These are phyloP conservation scores for Suhomyces atakaporum DNA, from an alignment of 1,139 yeast species.

Conservation along the genomic window DNA sequence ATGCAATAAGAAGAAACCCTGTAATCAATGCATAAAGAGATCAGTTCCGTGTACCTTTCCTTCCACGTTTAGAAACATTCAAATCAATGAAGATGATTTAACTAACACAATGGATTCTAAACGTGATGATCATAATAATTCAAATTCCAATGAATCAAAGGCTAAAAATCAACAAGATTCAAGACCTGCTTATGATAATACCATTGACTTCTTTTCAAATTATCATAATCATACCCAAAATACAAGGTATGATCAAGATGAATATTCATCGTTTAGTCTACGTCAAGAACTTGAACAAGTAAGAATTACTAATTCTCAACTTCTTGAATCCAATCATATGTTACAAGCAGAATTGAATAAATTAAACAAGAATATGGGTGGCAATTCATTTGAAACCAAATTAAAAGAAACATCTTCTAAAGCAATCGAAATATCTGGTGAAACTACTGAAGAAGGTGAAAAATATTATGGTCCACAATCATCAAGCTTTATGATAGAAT, in stretches of 20 bases:
- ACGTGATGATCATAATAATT: not conserved
- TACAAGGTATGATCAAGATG: too few relatives aligned
- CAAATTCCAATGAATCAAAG: not conserved
- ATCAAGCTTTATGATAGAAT: constrained; percentile 47
- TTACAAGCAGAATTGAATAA: constrained; percentile 17
- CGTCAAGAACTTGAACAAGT: constrained; percentile 12
- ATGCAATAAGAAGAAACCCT: constrained; percentile 43
- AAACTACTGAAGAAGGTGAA: constrained; percentile 28
- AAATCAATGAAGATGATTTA: constrained; percentile 30
- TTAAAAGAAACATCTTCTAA: constrained; percentile 1
- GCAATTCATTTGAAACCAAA: not conserved
- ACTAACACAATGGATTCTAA: constrained; percentile 5
- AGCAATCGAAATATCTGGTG: constrained; percentile 16
- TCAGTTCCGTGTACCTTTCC: constrained; percentile 41
- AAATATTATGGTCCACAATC: constrained; percentile 55
- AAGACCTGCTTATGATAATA: constrained; percentile 3
- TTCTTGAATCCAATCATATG: constrained; percentile 23
- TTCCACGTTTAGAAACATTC: constrained; percentile 40
- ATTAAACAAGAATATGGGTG: not conserved
- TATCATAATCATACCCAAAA: constrained; percentile 5
- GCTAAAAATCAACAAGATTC: constrained; percentile 1
- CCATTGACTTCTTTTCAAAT: constrained; percentile 7
- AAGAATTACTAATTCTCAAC: constrained; percentile 21
- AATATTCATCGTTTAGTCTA: constrained; percentile 3
- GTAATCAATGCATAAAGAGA: constrained; percentile 40